Evolutionary conservation across 768 basidiomycete genomes (phyloP).

Genomic region (Termitomyces eurrhizus): DNA sequence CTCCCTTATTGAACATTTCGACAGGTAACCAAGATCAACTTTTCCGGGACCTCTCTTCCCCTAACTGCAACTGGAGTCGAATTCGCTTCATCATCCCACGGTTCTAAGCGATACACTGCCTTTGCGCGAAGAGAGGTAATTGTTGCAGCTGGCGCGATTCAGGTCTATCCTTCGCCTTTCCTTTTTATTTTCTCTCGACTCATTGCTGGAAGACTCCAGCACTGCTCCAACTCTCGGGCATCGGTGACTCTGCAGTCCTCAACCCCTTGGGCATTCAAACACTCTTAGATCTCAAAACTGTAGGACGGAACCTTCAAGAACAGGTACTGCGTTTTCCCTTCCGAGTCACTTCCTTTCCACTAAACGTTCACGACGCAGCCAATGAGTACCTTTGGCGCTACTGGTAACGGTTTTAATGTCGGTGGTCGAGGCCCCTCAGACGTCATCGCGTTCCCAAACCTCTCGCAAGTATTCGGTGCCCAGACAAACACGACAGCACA

Average conservation of each 20-base stretch:
- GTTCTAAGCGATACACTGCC: conserved; percentile 35
- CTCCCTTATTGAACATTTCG: not conserved
- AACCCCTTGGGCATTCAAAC: conserved; percentile 42
- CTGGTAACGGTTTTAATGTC: conserved; percentile 34
- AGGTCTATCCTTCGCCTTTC: conserved; percentile 18
- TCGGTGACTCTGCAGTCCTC: conserved; percentile 47
- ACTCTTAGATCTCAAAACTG: conserved; percentile 42
- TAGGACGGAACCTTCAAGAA: conserved; percentile 57
- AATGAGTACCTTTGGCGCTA: conserved; percentile 38
- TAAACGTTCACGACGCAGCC: conserved; percentile 21
- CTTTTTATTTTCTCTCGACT: not conserved
- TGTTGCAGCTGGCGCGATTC: conserved; percentile 49
- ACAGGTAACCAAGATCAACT: conserved; percentile 44
- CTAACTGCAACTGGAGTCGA: conserved; percentile 42
- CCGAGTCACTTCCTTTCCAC: not conserved
- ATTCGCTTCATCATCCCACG: conserved; percentile 37
- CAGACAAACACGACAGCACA: conserved; percentile 27
- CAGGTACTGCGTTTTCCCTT: conserved; percentile 27
- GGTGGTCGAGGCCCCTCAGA: conserved; percentile 43
- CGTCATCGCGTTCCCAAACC: conserved; percentile 47
- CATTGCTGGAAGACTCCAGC: conserved; percentile 32
- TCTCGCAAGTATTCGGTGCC: conserved; percentile 42
- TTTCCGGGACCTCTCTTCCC: conserved; percentile 27
- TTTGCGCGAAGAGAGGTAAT: conserved; percentile 47
- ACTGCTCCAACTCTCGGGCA: conserved; percentile 52